These are phyloP conservation scores for Psilocybe tampanensis DNA, from an alignment of 768 basidiomycete species.

Conservation along the genomic window DNA sequence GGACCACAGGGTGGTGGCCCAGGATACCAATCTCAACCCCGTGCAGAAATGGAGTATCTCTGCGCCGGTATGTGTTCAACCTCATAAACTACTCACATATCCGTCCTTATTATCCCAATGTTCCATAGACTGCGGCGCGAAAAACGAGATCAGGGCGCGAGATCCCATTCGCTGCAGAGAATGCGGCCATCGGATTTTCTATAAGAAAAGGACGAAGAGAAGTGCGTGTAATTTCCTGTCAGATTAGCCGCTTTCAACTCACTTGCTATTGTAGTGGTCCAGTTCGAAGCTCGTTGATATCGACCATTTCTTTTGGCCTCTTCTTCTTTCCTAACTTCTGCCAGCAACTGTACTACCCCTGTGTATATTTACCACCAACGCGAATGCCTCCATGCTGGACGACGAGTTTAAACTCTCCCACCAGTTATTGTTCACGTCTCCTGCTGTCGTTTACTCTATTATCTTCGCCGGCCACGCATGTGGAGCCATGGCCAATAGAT, in stretches of 20 bases:
- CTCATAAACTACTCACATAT: background rate
- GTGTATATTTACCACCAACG: background rate
- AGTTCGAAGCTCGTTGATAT: constrained; percentile 78
- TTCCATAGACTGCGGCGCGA: constrained; percentile 76
- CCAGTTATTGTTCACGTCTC: constrained; percentile 1
- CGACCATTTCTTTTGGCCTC: background rate
- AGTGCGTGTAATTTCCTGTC: constrained; percentile 57
- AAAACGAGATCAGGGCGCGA: constrained; percentile 87
- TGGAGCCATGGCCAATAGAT: background rate
- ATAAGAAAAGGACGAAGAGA: constrained; percentile 93
- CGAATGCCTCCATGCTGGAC: background rate
- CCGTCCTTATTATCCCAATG: constrained; percentile 4
- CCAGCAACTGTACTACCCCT: constrained; percentile 11
- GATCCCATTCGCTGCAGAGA: constrained; percentile 96
- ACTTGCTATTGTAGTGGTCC: constrained; percentile 58
- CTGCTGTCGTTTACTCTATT: background rate
- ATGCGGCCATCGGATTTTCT: constrained; percentile 98
- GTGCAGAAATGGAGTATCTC: constrained; percentile 79
- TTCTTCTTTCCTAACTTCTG: background rate
- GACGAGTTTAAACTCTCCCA: background rate
- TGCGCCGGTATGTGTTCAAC: constrained; percentile 68
- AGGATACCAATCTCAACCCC: constrained; percentile 40
- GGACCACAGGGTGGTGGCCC: constrained; percentile 19
- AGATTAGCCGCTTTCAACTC: constrained; percentile 5
- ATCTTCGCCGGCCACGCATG: constrained; percentile 1